A percentile compares a stretch with the other conserved stretches of the same genome.
Evolutionary conservation across 2,329 filamentous ascomycete species (phyloP).

Genomic region (Daldinia eschscholtzii): DNA sequence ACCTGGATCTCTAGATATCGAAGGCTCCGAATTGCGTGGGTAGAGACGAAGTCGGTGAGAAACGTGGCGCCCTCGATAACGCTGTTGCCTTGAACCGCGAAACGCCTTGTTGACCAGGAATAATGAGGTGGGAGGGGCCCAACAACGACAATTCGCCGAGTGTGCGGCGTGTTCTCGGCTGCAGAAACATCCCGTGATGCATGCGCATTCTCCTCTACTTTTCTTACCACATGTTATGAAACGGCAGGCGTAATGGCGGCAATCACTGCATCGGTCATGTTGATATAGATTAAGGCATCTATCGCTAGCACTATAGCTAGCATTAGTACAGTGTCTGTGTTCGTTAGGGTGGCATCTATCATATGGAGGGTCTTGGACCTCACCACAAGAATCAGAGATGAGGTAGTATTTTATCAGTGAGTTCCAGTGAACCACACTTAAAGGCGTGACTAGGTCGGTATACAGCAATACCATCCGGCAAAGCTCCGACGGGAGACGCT

Average conservation of each 20-base stretch:
- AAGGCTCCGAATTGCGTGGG: not conserved
- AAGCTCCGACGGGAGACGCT: not conserved
- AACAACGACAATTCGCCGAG: not conserved
- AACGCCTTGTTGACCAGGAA: not conserved
- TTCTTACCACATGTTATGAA: not conserved
- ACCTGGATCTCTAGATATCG: not conserved
- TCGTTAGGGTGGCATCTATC: not conserved
- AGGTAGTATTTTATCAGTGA: not conserved
- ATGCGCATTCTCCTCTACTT: not conserved
- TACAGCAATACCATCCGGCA: not conserved
- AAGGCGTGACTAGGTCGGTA: slow-evolving; percentile 5
- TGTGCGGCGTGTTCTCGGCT: not conserved
- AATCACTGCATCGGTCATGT: not conserved
- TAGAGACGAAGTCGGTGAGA: not conserved
- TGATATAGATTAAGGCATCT: not conserved
- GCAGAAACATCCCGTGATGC: not conserved
- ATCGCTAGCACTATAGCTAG: too few relatives aligned
- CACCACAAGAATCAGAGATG: not conserved
- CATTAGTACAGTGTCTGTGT: not conserved
- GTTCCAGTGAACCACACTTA: not conserved
- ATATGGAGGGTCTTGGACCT: not conserved
- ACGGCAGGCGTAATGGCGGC: not conserved
- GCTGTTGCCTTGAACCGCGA: not conserved
- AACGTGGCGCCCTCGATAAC: too few relatives aligned
- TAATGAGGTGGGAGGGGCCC: not conserved